Percentiles rank a stretch among this genome's conserved stretches.
These are phyloP conservation scores for Oldenlandia corymbosa DNA, from an alignment of 257 asterid species.

Conservation along the genomic window DNA sequence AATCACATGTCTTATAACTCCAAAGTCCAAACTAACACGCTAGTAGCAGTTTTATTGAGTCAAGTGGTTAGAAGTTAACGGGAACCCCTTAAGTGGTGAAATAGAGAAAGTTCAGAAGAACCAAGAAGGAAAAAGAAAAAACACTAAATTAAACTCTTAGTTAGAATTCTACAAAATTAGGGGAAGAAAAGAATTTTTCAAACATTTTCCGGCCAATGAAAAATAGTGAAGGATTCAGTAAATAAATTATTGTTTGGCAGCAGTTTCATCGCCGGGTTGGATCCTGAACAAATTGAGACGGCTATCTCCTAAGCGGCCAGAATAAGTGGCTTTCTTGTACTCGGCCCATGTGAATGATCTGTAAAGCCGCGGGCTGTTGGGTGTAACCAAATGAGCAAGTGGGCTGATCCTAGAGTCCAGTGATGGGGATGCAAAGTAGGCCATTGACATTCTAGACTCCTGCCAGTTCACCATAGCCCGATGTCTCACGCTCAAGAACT, in stretches of 20 bases:
- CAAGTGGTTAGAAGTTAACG: no score
- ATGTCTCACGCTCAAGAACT: conserved; percentile 59
- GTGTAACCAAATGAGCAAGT: conserved; percentile 23
- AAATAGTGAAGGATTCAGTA: no score
- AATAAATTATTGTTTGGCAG: background rate
- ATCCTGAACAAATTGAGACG: conserved; percentile 30
- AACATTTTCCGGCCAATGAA: no score
- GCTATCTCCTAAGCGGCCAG: conserved; percentile 37
- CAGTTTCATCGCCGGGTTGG: conserved; percentile 3
- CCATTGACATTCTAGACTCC: conserved; percentile 49
- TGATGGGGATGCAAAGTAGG: conserved; percentile 59
- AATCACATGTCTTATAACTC: no score
- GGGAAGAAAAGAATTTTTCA: no score
- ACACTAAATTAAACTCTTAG: no score
- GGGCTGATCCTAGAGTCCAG: conserved; percentile 33
- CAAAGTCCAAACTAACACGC: no score
- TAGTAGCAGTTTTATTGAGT: no score
- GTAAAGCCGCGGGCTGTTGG: conserved; percentile 30
- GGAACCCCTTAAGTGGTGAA: no score
- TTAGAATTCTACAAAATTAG: no score
- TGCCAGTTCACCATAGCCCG: conserved; percentile 45
- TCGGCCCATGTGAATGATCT: conserved; percentile 45
- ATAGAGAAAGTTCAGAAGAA: no score
- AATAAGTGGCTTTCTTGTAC: conserved; percentile 45
- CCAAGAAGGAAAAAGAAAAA: no score